A percentile compares a stretch with the other conserved stretches of the same genome.
These are phyloP conservation scores for Geum urbanum DNA, from an alignment of 306 rosid species.

Conservation along the genomic window DNA sequence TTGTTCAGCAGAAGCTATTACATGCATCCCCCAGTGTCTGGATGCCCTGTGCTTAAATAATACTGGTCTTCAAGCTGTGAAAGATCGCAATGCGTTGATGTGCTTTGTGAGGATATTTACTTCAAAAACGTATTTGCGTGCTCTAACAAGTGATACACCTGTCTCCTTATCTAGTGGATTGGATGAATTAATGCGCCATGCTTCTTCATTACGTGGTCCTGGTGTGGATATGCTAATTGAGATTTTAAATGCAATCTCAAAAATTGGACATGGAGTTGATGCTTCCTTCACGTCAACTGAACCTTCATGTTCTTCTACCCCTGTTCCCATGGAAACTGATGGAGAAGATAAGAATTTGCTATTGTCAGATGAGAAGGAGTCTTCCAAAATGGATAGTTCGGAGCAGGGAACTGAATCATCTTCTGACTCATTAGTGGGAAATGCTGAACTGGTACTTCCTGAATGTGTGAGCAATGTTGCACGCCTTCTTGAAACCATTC, in stretches of 20 bases:
- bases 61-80: constrained; percentile 85
- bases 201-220: constrained; percentile 79
- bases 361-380: constrained; percentile 48
- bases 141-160: constrained; percentile 77
- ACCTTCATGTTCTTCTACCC: constrained; percentile 52
- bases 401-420: constrained; percentile 61
- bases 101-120: constrained; percentile 95
- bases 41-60: constrained; percentile 89
- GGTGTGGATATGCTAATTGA: constrained; percentile 97
- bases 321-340: constrained; percentile 94
- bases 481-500: constrained; percentile 88
- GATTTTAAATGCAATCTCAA: constrained; percentile 61
- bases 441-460: constrained; percentile 71
- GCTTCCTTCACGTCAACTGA: constrained; percentile 43
- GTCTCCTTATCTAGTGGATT: constrained; percentile 84
- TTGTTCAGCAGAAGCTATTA: constrained; percentile 86
- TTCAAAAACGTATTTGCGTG: constrained; percentile 70
- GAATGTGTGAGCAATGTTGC: constrained; percentile 84
- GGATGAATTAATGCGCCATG: constrained; percentile 98
- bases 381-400: constrained; percentile 48
- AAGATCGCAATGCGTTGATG: constrained; percentile 77
- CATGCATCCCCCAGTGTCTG: constrained; percentile 93
- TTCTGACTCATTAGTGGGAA: constrained; percentile 45
- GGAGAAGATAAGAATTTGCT: constrained; percentile 56
- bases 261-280: constrained; percentile 70